Evolutionary conservation across 2,329 filamentous ascomycete species (phyloP).

Genomic region (Biscogniauxia sp.): DNA sequence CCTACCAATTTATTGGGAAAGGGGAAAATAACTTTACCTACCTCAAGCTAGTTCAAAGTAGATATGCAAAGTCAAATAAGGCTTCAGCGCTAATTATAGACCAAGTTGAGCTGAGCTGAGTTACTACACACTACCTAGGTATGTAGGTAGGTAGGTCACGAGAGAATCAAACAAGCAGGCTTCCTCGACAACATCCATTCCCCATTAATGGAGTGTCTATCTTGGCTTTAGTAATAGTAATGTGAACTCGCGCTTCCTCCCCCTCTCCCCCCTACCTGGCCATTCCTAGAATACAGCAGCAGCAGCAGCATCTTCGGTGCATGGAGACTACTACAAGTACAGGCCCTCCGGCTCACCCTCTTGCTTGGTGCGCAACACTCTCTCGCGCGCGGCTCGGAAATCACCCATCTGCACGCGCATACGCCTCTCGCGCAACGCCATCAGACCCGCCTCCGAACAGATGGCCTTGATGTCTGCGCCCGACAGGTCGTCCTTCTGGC

Average conservation of each 20-base stretch:
- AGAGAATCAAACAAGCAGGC: too few relatives aligned
- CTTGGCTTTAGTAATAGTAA: neutral
- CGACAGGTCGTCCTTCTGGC: constrained; percentile 94
- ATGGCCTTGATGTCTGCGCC: constrained; percentile 99
- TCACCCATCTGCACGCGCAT: constrained; percentile 99
- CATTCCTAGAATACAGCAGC: neutral
- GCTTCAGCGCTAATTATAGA: too few relatives aligned
- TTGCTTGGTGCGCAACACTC: constrained; percentile 96
- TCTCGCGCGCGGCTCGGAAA: constrained; percentile 87
- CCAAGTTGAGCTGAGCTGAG: too few relatives aligned
- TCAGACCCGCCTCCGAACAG: constrained; percentile 92
- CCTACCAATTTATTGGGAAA: too few relatives aligned
- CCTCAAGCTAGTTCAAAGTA: too few relatives aligned
- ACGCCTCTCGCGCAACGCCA: constrained; percentile 89
- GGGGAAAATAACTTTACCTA: too few relatives aligned
- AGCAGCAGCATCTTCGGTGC: neutral
- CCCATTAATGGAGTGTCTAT: neutral
- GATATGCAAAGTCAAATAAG: too few relatives aligned
- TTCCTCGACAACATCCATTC: too few relatives aligned
- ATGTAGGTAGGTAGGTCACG: too few relatives aligned
- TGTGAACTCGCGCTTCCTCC: neutral
- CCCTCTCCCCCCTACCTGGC: too few relatives aligned
- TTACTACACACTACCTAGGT: too few relatives aligned
- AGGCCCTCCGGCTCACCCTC: constrained; percentile 97
- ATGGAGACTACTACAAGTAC: constrained; percentile 72